Evolutionary conservation across 2,329 filamentous ascomycete genomes (phyloP), one percentile per base, ranked within the genome.

Genomic region (Cercospora janseana): DNA sequence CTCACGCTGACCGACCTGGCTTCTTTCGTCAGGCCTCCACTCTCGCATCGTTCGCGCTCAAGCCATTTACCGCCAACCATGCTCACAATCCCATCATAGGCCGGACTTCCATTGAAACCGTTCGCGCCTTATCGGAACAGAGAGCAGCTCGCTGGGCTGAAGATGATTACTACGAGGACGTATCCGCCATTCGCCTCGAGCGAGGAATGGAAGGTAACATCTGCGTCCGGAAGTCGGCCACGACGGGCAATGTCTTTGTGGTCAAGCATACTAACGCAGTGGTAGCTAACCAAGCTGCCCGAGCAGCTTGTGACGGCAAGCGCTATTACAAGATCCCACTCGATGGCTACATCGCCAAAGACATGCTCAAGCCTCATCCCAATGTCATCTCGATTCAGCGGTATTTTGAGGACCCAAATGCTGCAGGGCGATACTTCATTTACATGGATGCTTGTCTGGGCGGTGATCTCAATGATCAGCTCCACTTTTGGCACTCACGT

Each of bases 391-490:
- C 18, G 10, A 12, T 45, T 10, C 24, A 44, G 15, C 24, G 12
- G 8, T 23, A 15, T 5, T 12, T 12, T 18, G 18, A 42, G 6
- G 20, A 42, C 4, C 27, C 13, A 8, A 13, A 24, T 6, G 4
- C 7, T n/a, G 9, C 26, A 3, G 35, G 37, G 2, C 26, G 46
- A 5, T 41, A 26, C 24, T 28, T 13, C 15, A 24, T 50, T 6
- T 50, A 37, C 38, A 50, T 43, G 13, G 15, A 50, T 28, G 13
- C 13, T 4, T 55, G 52, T 38, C 23, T 23, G 4, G 54, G 47
- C 15, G 56, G 56, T 9, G 57, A 59, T 24, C 52, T 60, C 2
- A 18, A 24, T 9, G 34, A 34, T 3, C 52, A 55, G 24, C 35
- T 48, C 6, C 2, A 10, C 1, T 42, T 42, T 28, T 45, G 29